These are phyloP conservation scores for Solanum tarijense DNA, from an alignment of 257 asterid species.

Conservation along the genomic window DNA sequence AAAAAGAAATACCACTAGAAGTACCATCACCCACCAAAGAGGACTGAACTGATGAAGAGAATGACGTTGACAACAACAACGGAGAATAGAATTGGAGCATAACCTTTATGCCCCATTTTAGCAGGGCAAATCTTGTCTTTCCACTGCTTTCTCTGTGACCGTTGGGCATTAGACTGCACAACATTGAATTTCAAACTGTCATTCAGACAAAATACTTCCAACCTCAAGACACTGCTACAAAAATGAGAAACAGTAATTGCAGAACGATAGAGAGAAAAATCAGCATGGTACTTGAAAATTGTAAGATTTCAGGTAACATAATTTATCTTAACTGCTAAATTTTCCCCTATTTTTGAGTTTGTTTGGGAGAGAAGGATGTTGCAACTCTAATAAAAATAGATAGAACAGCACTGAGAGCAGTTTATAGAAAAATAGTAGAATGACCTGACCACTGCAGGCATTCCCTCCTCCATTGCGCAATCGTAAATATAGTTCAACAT, in stretches of 20 bases:
- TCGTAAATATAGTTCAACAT: background rate
- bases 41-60: slow-evolving; percentile 65
- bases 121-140: slow-evolving; percentile 35
- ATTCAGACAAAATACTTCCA: background rate
- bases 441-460: background rate
- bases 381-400: background rate
- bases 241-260: background rate
- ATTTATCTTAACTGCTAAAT: background rate
- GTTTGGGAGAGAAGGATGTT: background rate
- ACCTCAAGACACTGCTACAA: background rate
- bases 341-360: background rate
- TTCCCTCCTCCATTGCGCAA: background rate
- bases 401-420: background rate
- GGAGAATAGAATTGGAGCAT: slow-evolving; percentile 73
- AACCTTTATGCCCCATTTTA: slow-evolving; percentile 55
- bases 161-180: slow-evolving; percentile 62
- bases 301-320: background rate
- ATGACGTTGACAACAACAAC: slow-evolving; percentile 43
- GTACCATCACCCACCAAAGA: slow-evolving; percentile 54
- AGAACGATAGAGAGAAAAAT: background rate
- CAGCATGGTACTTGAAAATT: background rate
- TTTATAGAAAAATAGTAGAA: background rate
- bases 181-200: slow-evolving; percentile 22
- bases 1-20: background rate
- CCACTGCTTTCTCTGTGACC: slow-evolving; percentile 46